Percentiles rank a stretch among this genome's conserved stretches.
These are phyloP conservation scores for Dendrobium chrysotoxum DNA, from an alignment of 106 monocot genomes.

Conservation along the genomic window DNA sequence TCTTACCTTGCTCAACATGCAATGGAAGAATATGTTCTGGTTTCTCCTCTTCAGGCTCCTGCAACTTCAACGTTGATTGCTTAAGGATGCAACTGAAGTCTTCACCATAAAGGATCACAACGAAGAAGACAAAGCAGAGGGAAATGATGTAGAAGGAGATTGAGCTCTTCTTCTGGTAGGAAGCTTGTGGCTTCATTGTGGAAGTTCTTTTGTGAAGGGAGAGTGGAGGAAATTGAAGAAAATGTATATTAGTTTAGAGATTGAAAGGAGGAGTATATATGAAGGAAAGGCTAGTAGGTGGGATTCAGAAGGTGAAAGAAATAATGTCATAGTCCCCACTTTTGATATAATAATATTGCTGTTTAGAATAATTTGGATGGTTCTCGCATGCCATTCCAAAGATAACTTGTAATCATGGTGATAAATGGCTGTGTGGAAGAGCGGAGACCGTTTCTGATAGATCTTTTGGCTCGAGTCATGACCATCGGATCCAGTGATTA, in stretches of 20 bases:
- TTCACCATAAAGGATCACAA: slow-evolving; percentile 42
- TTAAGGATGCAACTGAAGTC: slow-evolving; percentile 31
- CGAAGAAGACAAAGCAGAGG: slow-evolving; percentile 36
- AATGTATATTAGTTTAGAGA: not conserved
- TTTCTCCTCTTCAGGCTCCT: not conserved
- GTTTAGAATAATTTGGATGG: slow-evolving; percentile 1
- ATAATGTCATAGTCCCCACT: slow-evolving; percentile 4
- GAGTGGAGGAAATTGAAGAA: not conserved
- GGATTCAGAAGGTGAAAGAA: not conserved
- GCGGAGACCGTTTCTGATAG: not conserved
- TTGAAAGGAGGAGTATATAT: not conserved
- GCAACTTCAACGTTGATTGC: slow-evolving; percentile 9
- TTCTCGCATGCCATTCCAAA: slow-evolving; percentile 4
- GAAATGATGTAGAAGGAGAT: slow-evolving; percentile 25
- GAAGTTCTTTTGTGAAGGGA: not conserved
- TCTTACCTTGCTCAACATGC: not conserved
- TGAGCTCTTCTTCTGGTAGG: slow-evolving; percentile 19
- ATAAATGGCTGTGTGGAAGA: not conserved
- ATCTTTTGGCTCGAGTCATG: not conserved
- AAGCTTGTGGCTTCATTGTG: slow-evolving; percentile 8
- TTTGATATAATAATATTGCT: not conserved
- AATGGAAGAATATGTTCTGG: not conserved
- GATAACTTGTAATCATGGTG: slow-evolving; percentile 2
- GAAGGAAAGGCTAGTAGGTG: slow-evolving; percentile 7
- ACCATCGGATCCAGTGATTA: no score